phyloP scores from a whole-genome alignment of 2,329 filamentous ascomycete species.

The Dactylonectria macrodidyma region DNA sequence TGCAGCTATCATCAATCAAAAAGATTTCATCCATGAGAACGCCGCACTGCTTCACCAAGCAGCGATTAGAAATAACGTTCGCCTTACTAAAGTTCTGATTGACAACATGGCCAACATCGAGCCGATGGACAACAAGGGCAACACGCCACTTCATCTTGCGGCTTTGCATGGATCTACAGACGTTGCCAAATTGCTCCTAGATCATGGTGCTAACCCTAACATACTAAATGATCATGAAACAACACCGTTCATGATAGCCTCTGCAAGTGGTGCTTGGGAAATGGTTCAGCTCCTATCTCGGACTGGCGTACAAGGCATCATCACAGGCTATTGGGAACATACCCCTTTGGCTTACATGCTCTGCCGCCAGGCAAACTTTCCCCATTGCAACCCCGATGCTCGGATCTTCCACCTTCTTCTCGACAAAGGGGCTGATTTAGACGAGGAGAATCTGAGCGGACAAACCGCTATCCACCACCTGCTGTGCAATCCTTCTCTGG shows the following conservation, averaged over 20 bases:
- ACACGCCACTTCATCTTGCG: neutral
- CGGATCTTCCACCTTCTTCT: neutral
- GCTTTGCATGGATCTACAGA: neutral
- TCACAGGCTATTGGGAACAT: neutral
- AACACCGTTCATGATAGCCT: neutral
- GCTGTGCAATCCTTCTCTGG: neutral
- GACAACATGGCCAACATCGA: neutral
- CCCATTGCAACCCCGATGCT: neutral
- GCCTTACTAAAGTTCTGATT: neutral
- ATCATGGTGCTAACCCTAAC: neutral
- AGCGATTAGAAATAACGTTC: neutral
- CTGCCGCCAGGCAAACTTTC: too few relatives aligned
- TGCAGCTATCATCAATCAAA: neutral
- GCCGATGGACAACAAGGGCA: neutral
- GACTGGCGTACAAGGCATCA: neutral
- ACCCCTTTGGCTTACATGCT: neutral
- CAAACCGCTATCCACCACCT: neutral
- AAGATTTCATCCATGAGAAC: neutral
- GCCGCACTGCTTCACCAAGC: neutral
- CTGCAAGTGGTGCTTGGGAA: neutral
- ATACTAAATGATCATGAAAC: neutral
- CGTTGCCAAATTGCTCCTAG: neutral
- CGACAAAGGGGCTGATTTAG: neutral
- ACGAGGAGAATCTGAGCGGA: neutral
- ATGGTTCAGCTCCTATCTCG: neutral